A percentile compares a stretch with the other conserved stretches of the same genome.
Evolutionary conservation across 306 rosid species (phyloP).

Genomic region (Ammopiptanthus mongolicus): DNA sequence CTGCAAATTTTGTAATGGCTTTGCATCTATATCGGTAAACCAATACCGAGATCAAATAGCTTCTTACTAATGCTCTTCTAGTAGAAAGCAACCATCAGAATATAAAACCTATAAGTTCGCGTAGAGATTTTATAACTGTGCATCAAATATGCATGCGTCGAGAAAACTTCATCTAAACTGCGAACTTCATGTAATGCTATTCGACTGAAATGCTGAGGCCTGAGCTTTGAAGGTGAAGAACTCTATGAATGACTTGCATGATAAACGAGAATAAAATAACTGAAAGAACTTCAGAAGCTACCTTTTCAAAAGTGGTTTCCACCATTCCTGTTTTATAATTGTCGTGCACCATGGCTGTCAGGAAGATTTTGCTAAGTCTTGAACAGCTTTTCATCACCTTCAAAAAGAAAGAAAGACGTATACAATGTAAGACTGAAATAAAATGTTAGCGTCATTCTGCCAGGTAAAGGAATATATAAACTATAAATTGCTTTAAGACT

Average conservation of each 20-base stretch:
- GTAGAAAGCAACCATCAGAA: background rate
- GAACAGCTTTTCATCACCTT: constrained; percentile 86
- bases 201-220: background rate
- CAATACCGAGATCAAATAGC: background rate
- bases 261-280: background rate
- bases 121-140: background rate
- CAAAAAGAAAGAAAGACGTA: constrained; percentile 20
- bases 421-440: background rate
- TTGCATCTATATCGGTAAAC: background rate
- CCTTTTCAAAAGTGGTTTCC: constrained; percentile 94
- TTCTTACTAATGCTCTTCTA: background rate
- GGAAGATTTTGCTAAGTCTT: constrained; percentile 66
- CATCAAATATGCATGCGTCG: background rate
- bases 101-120: background rate
- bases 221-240: constrained; percentile 9
- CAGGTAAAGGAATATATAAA: constrained; percentile 10
- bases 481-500: background rate
- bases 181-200: background rate
- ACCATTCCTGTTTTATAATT: constrained; percentile 91
- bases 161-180: background rate
- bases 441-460: background rate
- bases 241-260: background rate
- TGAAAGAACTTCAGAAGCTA: constrained; percentile 32
- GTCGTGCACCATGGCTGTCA: constrained; percentile 90
- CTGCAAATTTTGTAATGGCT: background rate